A percentile compares a stretch with the other conserved stretches of the same genome.
Conservation (phyloP, 2,329 filamentous ascomycete genomes). For the Leptosphaerulina australis region DNA sequence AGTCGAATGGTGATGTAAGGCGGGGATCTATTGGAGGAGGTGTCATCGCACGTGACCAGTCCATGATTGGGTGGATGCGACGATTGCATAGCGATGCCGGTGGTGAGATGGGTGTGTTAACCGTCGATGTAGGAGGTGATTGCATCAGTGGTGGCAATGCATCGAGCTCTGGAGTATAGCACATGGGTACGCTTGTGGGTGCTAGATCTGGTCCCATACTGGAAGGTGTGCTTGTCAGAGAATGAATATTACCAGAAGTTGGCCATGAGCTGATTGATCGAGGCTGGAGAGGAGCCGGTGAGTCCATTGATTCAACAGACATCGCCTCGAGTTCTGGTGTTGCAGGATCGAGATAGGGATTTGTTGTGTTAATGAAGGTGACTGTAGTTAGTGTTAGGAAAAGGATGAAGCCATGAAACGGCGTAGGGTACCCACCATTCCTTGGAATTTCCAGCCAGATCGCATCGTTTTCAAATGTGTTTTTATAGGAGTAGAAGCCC, state of each 20-base stretch:
- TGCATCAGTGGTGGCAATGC: constrained; percentile 38
- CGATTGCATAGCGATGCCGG: constrained; percentile 53
- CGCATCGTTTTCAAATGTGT: constrained; percentile 65
- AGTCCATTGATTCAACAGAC: constrained; percentile 42
- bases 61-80: constrained; percentile 63
- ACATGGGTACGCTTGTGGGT: constrained; percentile 50
- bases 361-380: constrained; percentile 66
- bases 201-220: constrained; percentile 61
- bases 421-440: constrained; percentile 53
- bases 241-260: constrained; percentile 32
- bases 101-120: constrained; percentile 49
- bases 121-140: constrained; percentile 38
- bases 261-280: constrained; percentile 37
- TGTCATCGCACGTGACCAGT: constrained; percentile 34
- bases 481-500: constrained; percentile 69
- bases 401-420: not conserved
- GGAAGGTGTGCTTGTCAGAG: constrained; percentile 39
- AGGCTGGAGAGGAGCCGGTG: constrained; percentile 39
- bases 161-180: constrained; percentile 39
- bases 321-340: constrained; percentile 45
- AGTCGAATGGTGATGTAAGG: constrained; percentile 40
- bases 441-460: constrained; percentile 68
- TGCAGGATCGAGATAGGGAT: constrained; percentile 62
- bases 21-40: constrained; percentile 46
- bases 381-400: constrained; percentile 50